Base-by-base conservation (phyloP, 768 basidiomycete species). In the Boletus tomentosulus region DNA sequence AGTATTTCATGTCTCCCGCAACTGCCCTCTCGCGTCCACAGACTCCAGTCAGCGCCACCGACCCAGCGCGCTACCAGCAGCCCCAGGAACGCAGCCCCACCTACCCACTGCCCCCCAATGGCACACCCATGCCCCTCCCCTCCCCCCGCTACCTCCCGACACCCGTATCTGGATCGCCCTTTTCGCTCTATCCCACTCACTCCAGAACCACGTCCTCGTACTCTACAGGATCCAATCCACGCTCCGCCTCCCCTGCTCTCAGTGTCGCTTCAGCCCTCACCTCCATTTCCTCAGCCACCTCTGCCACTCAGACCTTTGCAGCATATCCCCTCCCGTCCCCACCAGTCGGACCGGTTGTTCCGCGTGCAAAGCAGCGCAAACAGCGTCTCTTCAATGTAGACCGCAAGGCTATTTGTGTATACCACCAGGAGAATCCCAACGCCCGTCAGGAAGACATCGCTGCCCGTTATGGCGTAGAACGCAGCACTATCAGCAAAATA, bases 401-500 rank as follows among this genome's bases (percentile, higher is more conserved):
- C 64, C 83, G 89, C 58, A 86, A 84, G 65, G 74, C 77, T 15
- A 92, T 95, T 53, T 93, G 92, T 62, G 51, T 76, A 12, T 86
- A 82, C 66, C 81, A 84, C 55, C 71, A 76, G 49, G 71, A 82
- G 4, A 74, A 89, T 62, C 87, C 86, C 0, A 80, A 80, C 49
- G 76, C 81, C 19, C 81, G 87, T 54, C 92, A 95, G 68, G 90
- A 93, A 64, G 89, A 92, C 65, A 91, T 95, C 61, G 92, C 87
- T 5, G 74, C 74, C 11, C 72, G 74, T 31, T 94, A 86, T 66
- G 81, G 82, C 47, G 87, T 93, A 55, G 92, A 95, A 65, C 84
- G 92, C 49, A 93, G 90, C 72, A 95, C 92, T n/a, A 86, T 95
- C 69, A 89, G 87, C 72, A 94, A 95, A 73, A 93, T 92, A 57